These are phyloP conservation scores for Nicotiana paniculata DNA, from an alignment of 257 asterid genomes.

Conservation along the genomic window DNA sequence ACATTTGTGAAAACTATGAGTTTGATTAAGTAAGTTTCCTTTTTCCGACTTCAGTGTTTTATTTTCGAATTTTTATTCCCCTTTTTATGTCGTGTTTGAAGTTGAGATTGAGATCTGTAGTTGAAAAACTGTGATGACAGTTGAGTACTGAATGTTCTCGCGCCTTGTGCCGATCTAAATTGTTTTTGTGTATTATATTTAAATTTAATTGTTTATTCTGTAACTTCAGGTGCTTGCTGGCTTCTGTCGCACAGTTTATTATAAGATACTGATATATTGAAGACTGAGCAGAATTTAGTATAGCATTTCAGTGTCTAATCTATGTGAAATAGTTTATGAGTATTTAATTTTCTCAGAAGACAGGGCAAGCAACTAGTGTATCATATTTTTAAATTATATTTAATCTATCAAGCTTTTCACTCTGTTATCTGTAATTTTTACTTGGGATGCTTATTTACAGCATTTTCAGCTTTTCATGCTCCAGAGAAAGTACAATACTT, in stretches of 20 bases:
- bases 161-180: slow-evolving; percentile 3
- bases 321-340: not conserved
- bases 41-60: not conserved
- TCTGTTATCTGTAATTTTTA: not conserved
- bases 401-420: not conserved
- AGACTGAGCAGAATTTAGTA: not conserved
- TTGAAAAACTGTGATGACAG: slow-evolving; percentile 4
- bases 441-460: not conserved
- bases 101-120: slow-evolving; percentile 36
- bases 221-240: not conserved
- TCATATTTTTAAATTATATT: not conserved
- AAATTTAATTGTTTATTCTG: not conserved
- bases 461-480: not conserved
- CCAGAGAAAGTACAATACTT: not conserved
- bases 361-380: not conserved
- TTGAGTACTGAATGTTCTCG: not conserved
- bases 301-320: not conserved
- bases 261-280: not conserved
- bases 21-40: not conserved
- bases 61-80: not conserved
- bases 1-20: not conserved
- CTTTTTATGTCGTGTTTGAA: not conserved
- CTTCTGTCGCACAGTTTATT: not conserved
- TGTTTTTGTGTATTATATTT: not conserved
- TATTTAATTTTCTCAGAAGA: not conserved